Evolutionary conservation across 2,329 filamentous ascomycete species (phyloP), one percentile per base, ranked within the genome.

Genomic region (Plenodomus biglobosus): DNA sequence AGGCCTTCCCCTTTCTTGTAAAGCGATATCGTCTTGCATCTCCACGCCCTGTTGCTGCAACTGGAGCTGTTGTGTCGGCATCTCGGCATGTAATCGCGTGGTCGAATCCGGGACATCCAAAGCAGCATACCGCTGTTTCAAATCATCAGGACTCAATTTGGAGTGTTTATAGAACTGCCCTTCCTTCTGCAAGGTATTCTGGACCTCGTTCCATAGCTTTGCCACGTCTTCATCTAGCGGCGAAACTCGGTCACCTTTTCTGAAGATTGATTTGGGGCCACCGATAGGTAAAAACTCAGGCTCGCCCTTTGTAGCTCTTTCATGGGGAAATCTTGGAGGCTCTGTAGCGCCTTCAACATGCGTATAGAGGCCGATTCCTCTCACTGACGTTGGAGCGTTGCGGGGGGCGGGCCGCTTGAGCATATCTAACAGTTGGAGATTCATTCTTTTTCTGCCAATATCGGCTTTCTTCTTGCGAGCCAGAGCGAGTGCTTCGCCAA

Each of bases 281-380:
- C 38, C 38, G 15, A 46, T 20, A 0, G 48, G 42, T 1, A 56
- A 21, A 16, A 56, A 52, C 6, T 30, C 44, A 3, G 46, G 44
- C 8, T 50, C 39, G 11, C 8, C 35, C 16, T 42, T 18, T 2
- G 34, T 18, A 10, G 27, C 21, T 34, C n/a, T 32, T 15, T 39
- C 30, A 5, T 42, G 34, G 1, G 44, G 34, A 5, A 19, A 27
- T 2, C 15, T 3, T 5, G 20, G 15, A 15, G 24, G 11, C 8
- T 22, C 30, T 16, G 13, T 22, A 10, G 53, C 39, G 11, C 47
- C 38, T 22, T 51, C 50, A 6, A 61, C 44, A 22, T 69, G 64
- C 2, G 64, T 68, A 35, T 64, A 70, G 6, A 61, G 38, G 5
- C 64, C 65, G 10, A 64, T 55, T 10, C 65, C 64, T 46, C 52